phyloP scores from a whole-genome alignment of 2,329 filamentous ascomycete genomes.

The Monilinia polystroma region DNA sequence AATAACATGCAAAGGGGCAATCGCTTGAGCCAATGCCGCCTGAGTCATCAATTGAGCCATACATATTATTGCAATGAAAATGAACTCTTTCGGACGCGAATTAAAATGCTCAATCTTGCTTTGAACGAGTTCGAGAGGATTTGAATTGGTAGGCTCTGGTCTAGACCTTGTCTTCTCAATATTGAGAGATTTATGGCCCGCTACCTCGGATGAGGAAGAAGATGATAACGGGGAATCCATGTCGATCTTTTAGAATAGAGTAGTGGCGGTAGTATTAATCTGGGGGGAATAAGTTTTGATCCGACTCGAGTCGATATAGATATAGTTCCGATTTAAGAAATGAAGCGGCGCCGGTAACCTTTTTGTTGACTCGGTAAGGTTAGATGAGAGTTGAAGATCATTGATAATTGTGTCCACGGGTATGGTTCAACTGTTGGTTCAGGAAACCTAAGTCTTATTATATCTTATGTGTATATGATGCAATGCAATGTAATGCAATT shows the following conservation, averaged over 20 bases:
- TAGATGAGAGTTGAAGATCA: too few species aligned
- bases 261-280: background rate
- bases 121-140: slow-evolving; percentile 24
- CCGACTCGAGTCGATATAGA: background rate
- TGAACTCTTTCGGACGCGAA: slow-evolving; percentile 37
- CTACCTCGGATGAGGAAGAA: background rate
- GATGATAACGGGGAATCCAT: background rate
- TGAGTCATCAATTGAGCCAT: slow-evolving; percentile 51
- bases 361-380: background rate
- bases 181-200: background rate
- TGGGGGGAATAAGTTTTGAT: background rate
- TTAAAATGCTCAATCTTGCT: slow-evolving; percentile 20
- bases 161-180: slow-evolving; percentile 9
- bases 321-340: too few species aligned
- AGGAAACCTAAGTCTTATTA: too few species aligned
- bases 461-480: too few species aligned
- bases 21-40: slow-evolving; percentile 48
- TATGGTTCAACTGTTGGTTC: too few species aligned
- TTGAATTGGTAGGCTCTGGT: background rate
- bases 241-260: background rate
- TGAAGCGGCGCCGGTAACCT: background rate
- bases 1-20: slow-evolving; percentile 51
- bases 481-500: too few species aligned
- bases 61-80: slow-evolving; percentile 48
- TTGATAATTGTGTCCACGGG: too few species aligned